Evolutionary conservation across 768 basidiomycete species (phyloP).

Genomic region (Lactarius evosmus): DNA sequence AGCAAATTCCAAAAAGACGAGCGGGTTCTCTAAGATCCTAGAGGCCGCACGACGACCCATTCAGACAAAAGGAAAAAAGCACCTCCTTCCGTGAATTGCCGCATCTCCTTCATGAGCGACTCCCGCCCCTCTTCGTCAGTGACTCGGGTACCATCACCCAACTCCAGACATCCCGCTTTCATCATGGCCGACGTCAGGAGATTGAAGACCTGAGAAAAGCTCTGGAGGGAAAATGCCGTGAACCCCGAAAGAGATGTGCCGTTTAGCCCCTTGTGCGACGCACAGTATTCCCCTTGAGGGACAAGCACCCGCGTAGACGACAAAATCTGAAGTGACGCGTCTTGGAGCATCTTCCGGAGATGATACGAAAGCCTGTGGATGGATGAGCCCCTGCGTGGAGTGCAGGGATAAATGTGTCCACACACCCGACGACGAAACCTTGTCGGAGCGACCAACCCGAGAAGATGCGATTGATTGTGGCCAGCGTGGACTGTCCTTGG

Average conservation of each 20-base stretch:
- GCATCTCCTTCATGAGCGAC: neutral
- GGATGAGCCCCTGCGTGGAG: neutral
- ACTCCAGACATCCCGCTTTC: neutral
- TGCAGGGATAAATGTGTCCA: neutral
- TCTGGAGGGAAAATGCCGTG: neutral
- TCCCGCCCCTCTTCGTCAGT: neutral
- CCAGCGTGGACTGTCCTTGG: neutral
- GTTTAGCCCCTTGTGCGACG: neutral
- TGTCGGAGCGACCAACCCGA: neutral
- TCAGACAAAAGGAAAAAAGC: neutral
- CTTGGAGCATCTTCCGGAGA: neutral
- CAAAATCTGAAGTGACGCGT: neutral
- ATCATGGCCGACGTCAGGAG: neutral
- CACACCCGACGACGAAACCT: neutral
- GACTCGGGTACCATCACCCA: conserved; percentile 2
- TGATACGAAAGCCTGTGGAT: neutral
- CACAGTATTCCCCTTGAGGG: neutral
- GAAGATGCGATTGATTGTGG: conserved; percentile 1
- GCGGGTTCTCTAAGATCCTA: no score
- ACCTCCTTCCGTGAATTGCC: neutral
- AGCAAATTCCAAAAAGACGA: no score
- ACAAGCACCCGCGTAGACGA: neutral
- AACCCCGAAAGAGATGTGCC: neutral
- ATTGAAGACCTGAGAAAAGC: neutral
- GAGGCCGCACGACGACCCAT: conserved; percentile 5